Conservation (phyloP, 2,329 filamentous ascomycete species). For the Aspergillus eucalypticola region DNA sequence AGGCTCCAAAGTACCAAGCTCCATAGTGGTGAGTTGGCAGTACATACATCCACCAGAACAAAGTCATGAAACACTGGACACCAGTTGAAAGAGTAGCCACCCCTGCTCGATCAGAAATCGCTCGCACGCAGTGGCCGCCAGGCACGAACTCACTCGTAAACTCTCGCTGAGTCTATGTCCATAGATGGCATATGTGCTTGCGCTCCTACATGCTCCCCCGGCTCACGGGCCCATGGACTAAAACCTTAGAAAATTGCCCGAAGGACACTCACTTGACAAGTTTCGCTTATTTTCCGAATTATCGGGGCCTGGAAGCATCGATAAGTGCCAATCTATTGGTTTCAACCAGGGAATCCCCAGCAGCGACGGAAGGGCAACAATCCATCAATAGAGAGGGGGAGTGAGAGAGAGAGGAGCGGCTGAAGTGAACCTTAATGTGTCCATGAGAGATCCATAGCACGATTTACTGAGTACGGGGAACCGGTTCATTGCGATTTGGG, state of each 20-base stretch:
- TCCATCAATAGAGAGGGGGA: constrained; percentile 1
- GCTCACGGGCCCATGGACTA: constrained; percentile 9
- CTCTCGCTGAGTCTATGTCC: not conserved
- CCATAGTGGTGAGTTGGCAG: constrained; percentile 15
- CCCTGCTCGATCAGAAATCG: constrained; percentile 10
- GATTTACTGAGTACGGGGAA: constrained; percentile 1
- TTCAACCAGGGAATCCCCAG: constrained; percentile 3
- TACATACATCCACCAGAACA: constrained; percentile 5
- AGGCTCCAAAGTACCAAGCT: constrained; percentile 10
- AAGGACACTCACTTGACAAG: constrained; percentile 10
- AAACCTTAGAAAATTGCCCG: constrained; percentile 15
- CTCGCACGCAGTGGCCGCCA: constrained; percentile 15
- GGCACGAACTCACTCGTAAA: constrained; percentile 20
- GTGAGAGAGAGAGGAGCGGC: not conserved
- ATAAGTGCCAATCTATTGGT: constrained; percentile 14
- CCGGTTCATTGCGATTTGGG: constrained; percentile 1
- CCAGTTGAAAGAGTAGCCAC: constrained; percentile 7
- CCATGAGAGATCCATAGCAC: constrained; percentile 2
- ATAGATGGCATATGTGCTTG: constrained; percentile 5
- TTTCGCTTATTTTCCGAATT: constrained; percentile 22
- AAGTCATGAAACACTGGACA: constrained; percentile 16
- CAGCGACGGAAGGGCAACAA: constrained; percentile 6
- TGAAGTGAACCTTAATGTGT: constrained; percentile 16
- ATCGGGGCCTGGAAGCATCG: constrained; percentile 16
- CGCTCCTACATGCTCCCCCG: not conserved